These are phyloP conservation scores for Yamadazyma songkhlaensis DNA, from an alignment of 1,139 yeast species.

Conservation along the genomic window DNA sequence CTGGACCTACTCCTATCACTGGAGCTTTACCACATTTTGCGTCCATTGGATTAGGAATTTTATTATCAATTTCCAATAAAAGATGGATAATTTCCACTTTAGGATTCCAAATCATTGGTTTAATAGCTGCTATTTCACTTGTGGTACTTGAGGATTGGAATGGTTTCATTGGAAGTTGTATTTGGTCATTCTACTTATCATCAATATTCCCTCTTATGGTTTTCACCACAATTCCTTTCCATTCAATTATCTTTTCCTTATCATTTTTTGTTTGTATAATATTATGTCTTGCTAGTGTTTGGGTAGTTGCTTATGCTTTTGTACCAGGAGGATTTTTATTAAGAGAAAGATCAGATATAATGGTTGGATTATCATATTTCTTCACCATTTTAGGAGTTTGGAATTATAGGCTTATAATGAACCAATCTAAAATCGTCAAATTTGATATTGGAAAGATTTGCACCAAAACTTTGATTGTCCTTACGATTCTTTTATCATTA, in stretches of 20 bases:
- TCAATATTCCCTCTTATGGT: constrained; percentile 65
- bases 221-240: constrained; percentile 53
- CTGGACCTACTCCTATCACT: constrained; percentile 88
- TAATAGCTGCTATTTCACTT: constrained; percentile 48
- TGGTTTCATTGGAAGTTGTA: constrained; percentile 78
- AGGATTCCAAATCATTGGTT: constrained; percentile 39
- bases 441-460: constrained; percentile 20
- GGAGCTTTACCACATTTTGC: constrained; percentile 72
- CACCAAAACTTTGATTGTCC: constrained; percentile 22
- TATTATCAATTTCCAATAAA: constrained; percentile 24
- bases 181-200: constrained; percentile 61
- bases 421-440: constrained; percentile 20
- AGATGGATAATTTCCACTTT: constrained; percentile 24
- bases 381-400: constrained; percentile 45
- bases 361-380: constrained; percentile 44
- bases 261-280: constrained; percentile 57
- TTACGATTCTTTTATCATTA: constrained; percentile 31
- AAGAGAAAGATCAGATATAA: constrained; percentile 83
- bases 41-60: constrained; percentile 57
- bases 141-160: constrained; percentile 66
- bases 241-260: constrained; percentile 53
- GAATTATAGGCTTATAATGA: constrained; percentile 29
- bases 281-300: constrained; percentile 76
- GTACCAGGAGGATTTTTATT: constrained; percentile 90
- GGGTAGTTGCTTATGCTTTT: constrained; percentile 98